A percentile compares a stretch with the other conserved stretches of the same genome.
These are phyloP conservation scores for Fraxinus floribunda DNA, from an alignment of 305 asterid species.

Conservation along the genomic window DNA sequence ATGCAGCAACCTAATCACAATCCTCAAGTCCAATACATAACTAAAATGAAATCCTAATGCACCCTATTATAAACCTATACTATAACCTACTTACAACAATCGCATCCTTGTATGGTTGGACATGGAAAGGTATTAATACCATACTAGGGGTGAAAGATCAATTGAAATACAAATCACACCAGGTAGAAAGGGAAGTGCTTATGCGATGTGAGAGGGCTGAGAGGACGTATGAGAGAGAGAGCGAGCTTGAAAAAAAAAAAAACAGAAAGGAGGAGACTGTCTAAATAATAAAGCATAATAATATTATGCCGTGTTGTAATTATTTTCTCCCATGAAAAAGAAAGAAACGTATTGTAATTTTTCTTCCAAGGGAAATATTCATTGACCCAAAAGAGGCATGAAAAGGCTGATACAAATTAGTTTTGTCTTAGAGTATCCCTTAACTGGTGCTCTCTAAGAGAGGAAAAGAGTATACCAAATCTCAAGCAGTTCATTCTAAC, in stretches of 20 bases:
- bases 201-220: neutral
- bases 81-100: neutral
- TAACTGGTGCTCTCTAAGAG: neutral
- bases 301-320: neutral
- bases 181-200: neutral
- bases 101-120: neutral
- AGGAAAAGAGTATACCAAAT: neutral
- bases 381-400: neutral
- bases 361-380: neutral
- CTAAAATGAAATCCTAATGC: neutral
- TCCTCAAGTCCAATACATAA: slow-evolving; percentile 7
- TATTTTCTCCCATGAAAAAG: neutral
- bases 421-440: neutral
- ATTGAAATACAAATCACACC: neutral
- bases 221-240: neutral
- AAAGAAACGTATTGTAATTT: neutral
- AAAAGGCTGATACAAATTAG: neutral
- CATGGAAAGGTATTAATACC: neutral
- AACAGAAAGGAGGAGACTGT: neutral
- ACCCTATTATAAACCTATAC: neutral
- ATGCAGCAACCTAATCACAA: slow-evolving; percentile 6
- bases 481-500: neutral
- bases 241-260: neutral
- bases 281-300: neutral
- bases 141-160: neutral